Conservation (phyloP, 306 rosid species). For the Leucaena leucocephala region DNA sequence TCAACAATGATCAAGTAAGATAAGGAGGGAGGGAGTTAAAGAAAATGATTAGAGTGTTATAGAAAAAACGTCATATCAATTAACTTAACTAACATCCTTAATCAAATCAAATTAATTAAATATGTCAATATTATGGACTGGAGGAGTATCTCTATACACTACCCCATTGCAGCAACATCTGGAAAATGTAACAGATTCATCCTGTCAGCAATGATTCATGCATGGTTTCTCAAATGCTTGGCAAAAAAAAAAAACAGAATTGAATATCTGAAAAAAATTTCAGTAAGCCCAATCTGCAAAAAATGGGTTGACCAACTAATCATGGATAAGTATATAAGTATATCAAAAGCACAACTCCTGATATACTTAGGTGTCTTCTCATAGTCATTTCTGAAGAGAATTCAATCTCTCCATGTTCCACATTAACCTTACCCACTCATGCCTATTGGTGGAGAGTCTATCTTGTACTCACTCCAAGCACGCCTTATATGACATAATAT, state of each 20-base stretch:
- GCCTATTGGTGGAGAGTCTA: not conserved
- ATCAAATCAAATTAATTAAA: no score
- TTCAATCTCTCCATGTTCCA: not conserved
- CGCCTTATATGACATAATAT: slow-evolving; percentile 26
- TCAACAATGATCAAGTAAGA: no score
- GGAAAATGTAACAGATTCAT: slow-evolving; percentile 24
- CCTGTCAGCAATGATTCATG: slow-evolving; percentile 24
- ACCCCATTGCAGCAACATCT: slow-evolving; percentile 11
- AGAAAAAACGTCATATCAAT: no score
- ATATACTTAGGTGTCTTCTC: not conserved
- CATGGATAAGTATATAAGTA: not conserved
- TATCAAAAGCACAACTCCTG: not conserved
- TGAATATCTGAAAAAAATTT: not conserved
- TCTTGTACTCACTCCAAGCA: not conserved
- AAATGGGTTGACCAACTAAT: not conserved
- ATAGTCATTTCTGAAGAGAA: not conserved
- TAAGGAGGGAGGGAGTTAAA: no score
- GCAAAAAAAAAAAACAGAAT: not conserved
- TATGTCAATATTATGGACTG: no score
- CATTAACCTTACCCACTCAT: slow-evolving; percentile 1
- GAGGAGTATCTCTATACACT: slow-evolving; percentile 4
- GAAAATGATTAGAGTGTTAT: no score
- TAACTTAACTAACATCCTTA: no score
- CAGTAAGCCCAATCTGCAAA: not conserved
- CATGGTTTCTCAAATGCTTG: slow-evolving; percentile 8